phyloP scores from a whole-genome alignment of 1,284 basidiomycete genomes.

The Phellopilus nigrolimitatus region DNA sequence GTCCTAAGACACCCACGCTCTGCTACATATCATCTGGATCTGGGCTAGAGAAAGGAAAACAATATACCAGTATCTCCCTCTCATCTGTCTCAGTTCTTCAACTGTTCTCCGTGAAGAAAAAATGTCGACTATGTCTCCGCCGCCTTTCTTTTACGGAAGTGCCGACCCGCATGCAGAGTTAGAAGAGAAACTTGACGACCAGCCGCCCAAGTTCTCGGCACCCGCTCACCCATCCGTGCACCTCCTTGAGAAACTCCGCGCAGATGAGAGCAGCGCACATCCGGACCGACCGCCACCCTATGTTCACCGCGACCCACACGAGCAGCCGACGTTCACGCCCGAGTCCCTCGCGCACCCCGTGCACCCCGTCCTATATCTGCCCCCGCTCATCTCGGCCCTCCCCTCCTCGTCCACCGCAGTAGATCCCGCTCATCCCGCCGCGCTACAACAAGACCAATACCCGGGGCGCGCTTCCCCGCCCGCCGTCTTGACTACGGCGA shows the following conservation, averaged over 20 bases:
- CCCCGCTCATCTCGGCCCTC: slow-evolving; percentile 20
- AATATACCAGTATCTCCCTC: no score
- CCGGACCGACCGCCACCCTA: slow-evolving; percentile 15
- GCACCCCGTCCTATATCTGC: slow-evolving; percentile 19
- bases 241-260: slow-evolving; percentile 3
- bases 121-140: background rate
- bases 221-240: slow-evolving; percentile 12
- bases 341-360: slow-evolving; percentile 10
- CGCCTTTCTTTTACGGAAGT: background rate
- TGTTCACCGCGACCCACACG: slow-evolving; percentile 13
- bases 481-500: slow-evolving; percentile 50
- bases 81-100: no score
- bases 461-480: slow-evolving; percentile 28
- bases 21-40: no score
- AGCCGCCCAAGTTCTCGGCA: slow-evolving; percentile 10
- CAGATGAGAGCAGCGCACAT: background rate
- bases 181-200: background rate
- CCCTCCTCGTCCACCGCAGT: slow-evolving; percentile 4
- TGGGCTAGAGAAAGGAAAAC: no score
- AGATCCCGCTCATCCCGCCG: background rate
- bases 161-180: background rate
- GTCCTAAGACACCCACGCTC: no score
- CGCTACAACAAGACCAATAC: background rate
- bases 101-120: no score
- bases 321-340: slow-evolving; percentile 14